Conservation (phyloP, 805 yeast genomes). For the Starmerella stigmatis region DNA sequence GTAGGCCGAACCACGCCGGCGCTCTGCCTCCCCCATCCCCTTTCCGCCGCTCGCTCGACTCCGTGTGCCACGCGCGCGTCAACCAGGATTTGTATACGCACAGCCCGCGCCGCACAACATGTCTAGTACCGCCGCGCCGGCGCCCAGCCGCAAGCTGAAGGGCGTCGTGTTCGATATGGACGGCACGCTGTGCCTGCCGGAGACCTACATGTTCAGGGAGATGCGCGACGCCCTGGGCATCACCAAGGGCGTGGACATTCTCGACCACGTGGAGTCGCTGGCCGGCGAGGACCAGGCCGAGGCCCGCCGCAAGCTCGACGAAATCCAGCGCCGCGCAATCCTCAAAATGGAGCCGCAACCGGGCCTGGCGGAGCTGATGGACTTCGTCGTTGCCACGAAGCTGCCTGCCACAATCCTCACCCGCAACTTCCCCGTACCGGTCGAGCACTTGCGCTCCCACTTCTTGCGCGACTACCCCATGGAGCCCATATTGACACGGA, state of each 20-base stretch:
- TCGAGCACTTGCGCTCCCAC: conserved; percentile 39
- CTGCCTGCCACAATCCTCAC: conserved; percentile 52
- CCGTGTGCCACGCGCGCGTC: too few relatives aligned
- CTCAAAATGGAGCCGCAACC: conserved; percentile 40
- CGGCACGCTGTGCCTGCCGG: conserved; percentile 62
- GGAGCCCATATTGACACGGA: conserved; percentile 49
- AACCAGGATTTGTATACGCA: too few relatives aligned
- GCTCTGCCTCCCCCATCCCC: too few relatives aligned
- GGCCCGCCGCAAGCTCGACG: conserved; percentile 41
- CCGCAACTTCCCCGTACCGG: conserved; percentile 48
- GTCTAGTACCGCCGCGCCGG: too few relatives aligned
- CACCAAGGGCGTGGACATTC: conserved; percentile 40
- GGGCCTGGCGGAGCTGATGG: conserved; percentile 40
- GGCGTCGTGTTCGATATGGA: conserved; percentile 72
- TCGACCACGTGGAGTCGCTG: conserved; percentile 41
- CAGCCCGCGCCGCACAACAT: too few relatives aligned
- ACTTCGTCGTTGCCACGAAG: conserved; percentile 25
- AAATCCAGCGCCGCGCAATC: conserved; percentile 58
- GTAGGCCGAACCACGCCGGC: too few relatives aligned
- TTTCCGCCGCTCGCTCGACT: too few relatives aligned
- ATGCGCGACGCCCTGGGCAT: conserved; percentile 54
- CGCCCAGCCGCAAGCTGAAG: too few relatives aligned
- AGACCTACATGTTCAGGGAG: conserved; percentile 34
- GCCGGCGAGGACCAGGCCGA: conserved; percentile 32
- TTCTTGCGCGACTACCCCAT: conserved; percentile 37